Conservation (phyloP, 768 basidiomycete genomes). For the Hemileccinum impolitum region DNA sequence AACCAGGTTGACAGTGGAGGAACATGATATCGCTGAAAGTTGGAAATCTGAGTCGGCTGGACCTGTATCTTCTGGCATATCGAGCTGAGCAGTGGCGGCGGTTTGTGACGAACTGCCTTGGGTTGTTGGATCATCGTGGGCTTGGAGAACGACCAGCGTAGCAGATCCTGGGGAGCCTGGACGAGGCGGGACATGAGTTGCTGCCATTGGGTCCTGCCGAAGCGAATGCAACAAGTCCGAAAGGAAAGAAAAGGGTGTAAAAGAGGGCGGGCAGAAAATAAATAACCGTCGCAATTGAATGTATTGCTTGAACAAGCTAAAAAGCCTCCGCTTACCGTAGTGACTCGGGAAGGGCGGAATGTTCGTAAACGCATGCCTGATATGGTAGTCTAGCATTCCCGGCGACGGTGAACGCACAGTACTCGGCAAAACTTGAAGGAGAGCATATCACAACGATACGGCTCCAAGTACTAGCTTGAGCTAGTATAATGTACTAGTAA, state of each 20-base stretch:
- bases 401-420: not conserved
- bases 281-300: constrained; percentile 8
- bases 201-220: constrained; percentile 11
- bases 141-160: constrained; percentile 26
- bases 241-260: constrained; percentile 2
- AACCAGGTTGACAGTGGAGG: constrained; percentile 23
- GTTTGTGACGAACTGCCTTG: not conserved
- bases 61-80: constrained; percentile 5
- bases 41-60: constrained; percentile 17
- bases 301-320: not conserved
- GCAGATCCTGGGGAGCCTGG: constrained; percentile 27
- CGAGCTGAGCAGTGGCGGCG: not conserved
- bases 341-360: constrained; percentile 6
- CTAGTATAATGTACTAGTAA: too few species aligned
- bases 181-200: constrained; percentile 5
- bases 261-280: constrained; percentile 17
- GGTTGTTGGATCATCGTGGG: constrained; percentile 17
- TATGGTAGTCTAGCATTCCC: constrained; percentile 12
- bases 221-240: constrained; percentile 3
- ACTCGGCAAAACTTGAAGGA: not conserved
- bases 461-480: too few species aligned
- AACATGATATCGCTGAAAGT: constrained; percentile 23
- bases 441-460: too few species aligned
- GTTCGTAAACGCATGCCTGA: constrained; percentile 34
- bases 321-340: constrained; percentile 13